A percentile compares a stretch with the other conserved stretches of the same genome.
Conservation (phyloP, 805 yeast genomes). For the Candida xyloterini region DNA sequence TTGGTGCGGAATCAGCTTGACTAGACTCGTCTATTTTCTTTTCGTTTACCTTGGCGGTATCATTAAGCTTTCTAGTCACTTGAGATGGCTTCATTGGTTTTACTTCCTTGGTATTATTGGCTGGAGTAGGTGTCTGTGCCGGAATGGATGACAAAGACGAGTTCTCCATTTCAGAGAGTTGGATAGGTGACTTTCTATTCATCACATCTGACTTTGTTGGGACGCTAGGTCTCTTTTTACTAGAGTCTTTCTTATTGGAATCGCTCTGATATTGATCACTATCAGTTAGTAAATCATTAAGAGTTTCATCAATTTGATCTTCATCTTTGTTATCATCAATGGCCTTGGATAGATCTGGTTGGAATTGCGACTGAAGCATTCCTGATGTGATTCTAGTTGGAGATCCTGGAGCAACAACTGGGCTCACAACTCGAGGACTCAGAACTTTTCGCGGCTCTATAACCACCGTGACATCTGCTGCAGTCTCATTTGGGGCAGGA, state of each 20-base stretch:
- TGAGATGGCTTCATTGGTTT: conserved; percentile 16
- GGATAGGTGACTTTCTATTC: conserved; percentile 13
- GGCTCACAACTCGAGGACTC: conserved; percentile 28
- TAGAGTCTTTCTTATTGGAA: conserved; percentile 7
- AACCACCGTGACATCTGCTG: conserved; percentile 19
- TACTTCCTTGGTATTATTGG: conserved; percentile 5
- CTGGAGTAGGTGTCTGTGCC: conserved; percentile 15
- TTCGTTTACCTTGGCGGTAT: conserved; percentile 3
- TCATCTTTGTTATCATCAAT: conserved; percentile 22
- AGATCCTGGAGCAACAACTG: conserved; percentile 33
- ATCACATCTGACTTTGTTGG: conserved; percentile 31
- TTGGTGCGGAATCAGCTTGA: conserved; percentile 16
- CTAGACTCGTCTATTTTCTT: conserved; percentile 19
- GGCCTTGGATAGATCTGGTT: conserved; percentile 35
- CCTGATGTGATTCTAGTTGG: conserved; percentile 38
- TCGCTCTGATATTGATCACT: conserved; percentile 26
- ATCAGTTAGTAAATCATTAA: conserved; percentile 15
- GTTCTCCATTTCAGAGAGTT: neutral
- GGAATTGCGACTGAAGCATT: conserved; percentile 29
- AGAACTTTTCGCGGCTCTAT: conserved; percentile 26
- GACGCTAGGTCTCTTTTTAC: conserved; percentile 28
- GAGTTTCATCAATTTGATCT: conserved; percentile 10
- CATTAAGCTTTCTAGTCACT: conserved; percentile 15
- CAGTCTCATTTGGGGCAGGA: conserved; percentile 22
- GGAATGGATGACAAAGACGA: conserved; percentile 6